Evolutionary conservation across 2,329 filamentous ascomycete species (phyloP).

Genomic region (Cladosporium oxysporum): DNA sequence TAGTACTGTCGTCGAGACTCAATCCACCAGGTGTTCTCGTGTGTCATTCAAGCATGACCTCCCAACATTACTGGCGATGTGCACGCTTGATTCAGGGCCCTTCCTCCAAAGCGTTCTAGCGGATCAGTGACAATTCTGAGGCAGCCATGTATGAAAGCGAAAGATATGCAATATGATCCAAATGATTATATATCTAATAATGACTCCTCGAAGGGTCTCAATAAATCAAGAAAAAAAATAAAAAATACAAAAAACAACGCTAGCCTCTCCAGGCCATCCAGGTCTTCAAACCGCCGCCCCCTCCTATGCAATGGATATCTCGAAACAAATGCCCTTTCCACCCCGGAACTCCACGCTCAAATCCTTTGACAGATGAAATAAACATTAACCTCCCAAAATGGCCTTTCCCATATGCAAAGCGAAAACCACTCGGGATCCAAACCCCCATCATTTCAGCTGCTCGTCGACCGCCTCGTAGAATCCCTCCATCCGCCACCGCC

Average conservation of each 20-base stretch:
- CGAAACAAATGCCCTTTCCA: slow-evolving; percentile 21
- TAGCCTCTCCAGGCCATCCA: neutral
- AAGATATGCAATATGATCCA: neutral
- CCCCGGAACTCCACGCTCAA: neutral
- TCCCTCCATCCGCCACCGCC: slow-evolving; percentile 41
- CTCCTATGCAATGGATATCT: neutral
- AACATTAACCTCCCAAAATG: neutral
- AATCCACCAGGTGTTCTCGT: neutral
- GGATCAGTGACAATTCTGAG: neutral
- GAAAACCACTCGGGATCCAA: neutral
- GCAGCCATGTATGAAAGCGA: neutral
- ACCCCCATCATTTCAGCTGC: neutral
- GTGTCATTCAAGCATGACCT: neutral
- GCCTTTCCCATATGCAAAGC: neutral
- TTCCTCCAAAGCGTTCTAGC: neutral
- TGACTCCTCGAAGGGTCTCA: neutral
- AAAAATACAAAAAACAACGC: neutral
- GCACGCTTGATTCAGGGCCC: neutral
- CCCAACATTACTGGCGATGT: neutral
- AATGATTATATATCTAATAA: neutral
- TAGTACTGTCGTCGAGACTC: too few relatives aligned
- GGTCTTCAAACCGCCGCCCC: neutral
- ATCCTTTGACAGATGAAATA: neutral
- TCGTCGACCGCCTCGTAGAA: slow-evolving; percentile 39
- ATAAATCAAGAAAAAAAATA: neutral